phyloP scores from a whole-genome alignment of 169 alveolate genomes.

The Besnoitia besnoiti region DNA sequence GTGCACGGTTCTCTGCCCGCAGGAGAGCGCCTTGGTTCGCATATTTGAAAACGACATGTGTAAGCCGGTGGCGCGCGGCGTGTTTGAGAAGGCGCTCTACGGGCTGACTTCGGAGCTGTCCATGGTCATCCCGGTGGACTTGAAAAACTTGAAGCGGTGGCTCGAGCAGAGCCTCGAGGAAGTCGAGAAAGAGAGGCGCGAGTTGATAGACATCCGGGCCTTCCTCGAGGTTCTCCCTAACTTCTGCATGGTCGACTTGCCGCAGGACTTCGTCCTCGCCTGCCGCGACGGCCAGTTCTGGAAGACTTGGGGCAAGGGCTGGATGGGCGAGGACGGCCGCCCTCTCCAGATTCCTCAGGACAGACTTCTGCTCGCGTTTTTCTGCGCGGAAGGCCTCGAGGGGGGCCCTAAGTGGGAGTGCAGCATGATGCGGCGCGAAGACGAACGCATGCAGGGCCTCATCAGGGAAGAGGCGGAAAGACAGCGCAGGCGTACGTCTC shows the following conservation, averaged over 20 bases:
- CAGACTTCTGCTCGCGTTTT: background rate
- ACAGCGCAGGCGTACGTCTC: background rate
- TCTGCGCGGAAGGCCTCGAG: background rate
- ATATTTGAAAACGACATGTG: background rate
- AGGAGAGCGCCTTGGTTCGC: background rate
- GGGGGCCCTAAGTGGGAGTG: slow-evolving; percentile 32
- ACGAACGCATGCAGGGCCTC: background rate
- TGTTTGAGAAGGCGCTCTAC: background rate
- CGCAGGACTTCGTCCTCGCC: background rate
- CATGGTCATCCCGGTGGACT: background rate
- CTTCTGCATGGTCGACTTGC: background rate
- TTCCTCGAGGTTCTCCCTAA: background rate
- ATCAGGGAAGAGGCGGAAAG: background rate
- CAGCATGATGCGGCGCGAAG: background rate
- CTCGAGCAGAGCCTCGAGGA: background rate
- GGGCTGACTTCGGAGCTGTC: background rate
- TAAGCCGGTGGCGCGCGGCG: background rate
- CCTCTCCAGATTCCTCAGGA: background rate
- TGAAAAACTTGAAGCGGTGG: slow-evolving; percentile 16
- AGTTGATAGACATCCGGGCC: background rate
- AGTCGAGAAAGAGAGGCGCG: background rate
- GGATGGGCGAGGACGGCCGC: background rate
- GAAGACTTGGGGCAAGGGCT: slow-evolving; percentile 12
- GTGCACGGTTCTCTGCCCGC: background rate
- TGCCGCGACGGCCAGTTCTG: background rate